Base-by-base conservation (phyloP, 2,329 filamentous ascomycete species). In the Byssothecium circinans region DNA sequence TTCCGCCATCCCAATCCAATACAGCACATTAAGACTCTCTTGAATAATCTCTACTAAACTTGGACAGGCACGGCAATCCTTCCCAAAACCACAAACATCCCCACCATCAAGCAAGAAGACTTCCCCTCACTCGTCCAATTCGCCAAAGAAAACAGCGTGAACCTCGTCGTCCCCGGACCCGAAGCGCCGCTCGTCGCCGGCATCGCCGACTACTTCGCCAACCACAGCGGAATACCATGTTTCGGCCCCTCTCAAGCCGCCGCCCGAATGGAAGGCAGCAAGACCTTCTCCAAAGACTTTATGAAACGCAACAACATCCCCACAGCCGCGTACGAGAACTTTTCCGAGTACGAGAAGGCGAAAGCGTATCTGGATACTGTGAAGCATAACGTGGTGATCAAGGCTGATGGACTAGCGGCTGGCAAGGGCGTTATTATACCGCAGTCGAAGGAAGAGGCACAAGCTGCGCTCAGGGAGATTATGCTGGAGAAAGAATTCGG, bases 221-320 rank as follows among this genome's bases (percentile, higher is more conserved):
- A 80, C 43, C 71, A 79, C 76, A 70, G 47, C 14, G 50, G 49
- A 2, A 90, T 96, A 67, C 81, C 83, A 60, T 87, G 84, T 72
- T 97, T 96, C 66, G 94, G 92, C 2, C 94, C 94, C 4, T 88
- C 85, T 47, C 85, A 88, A 74, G 83, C 84, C 40, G 92, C 94
- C 18, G 91, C 94, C 15, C 82, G 83, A 36, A 89, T 99, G 81
- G 94, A 99, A 74, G 94, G 94, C 50, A 95, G 89, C 75, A 99
- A 99, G 78, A 89, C 92, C 10, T 97, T 95, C 72, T 91, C 89
- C 53, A 99, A 99, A 71, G 91, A 97, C 72, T 97, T 97, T 68
- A 99, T 97, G 94, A 86, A 88, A 72, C 85, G 86, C 57, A 84
- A 95, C 74, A 81, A 81, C 62, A 95, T 99, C 61, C 91, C 92